Conservation (phyloP, 2,329 filamentous ascomycete species). For the Zymoseptoria crescenta region DNA sequence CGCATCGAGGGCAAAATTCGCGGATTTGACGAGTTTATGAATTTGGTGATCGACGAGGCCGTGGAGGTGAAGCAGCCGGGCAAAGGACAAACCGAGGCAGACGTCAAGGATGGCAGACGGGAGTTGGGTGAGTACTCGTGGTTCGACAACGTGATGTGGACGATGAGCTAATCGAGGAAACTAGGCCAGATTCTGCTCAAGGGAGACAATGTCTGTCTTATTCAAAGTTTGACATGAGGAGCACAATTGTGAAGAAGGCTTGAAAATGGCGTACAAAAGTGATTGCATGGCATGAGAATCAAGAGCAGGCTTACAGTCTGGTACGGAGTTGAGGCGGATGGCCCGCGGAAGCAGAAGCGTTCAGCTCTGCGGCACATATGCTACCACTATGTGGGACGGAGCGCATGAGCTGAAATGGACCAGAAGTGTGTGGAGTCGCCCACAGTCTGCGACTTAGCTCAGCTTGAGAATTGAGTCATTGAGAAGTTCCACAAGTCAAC, state of each 20-base stretch:
- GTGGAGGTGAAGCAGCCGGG: constrained; percentile 64
- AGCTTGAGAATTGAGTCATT: constrained; percentile 45
- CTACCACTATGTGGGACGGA: not conserved
- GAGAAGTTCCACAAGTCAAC: constrained; percentile 53
- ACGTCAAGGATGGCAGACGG: constrained; percentile 15
- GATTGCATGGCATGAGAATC: not conserved
- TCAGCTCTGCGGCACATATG: not conserved
- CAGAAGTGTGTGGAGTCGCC: constrained; percentile 14
- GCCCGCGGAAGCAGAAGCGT: not conserved
- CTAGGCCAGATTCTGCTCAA: constrained; percentile 80
- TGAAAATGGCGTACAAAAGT: constrained; percentile 2
- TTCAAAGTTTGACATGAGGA: constrained; percentile 40
- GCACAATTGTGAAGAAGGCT: not conserved
- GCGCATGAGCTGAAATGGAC: not conserved
- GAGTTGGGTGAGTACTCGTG: constrained; percentile 10
- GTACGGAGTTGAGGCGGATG: not conserved
- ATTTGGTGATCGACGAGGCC: constrained; percentile 90
- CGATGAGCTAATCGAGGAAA: constrained; percentile 4
- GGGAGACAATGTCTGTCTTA: constrained; percentile 80
- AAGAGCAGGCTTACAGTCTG: not conserved
- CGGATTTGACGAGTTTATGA: constrained; percentile 99
- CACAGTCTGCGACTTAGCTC: constrained; percentile 4
- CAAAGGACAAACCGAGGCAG: constrained; percentile 16
- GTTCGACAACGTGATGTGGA: not conserved
- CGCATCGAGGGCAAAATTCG: constrained; percentile 95